Evolutionary conservation across 2,329 filamentous ascomycete genomes (phyloP).

Genomic region (Phaeomoniella chlamydospora): DNA sequence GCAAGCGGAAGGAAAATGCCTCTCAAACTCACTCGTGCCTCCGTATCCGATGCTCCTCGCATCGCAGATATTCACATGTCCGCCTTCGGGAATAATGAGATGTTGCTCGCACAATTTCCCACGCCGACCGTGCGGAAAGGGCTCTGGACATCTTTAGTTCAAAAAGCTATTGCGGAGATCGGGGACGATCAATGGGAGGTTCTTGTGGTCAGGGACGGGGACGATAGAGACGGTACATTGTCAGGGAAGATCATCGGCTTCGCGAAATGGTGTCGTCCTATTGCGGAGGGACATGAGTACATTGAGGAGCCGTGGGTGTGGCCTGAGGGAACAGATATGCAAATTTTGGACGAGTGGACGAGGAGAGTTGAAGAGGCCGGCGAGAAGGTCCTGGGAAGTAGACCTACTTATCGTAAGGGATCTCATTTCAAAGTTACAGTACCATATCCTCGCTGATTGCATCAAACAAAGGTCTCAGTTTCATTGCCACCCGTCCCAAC

Average conservation of each 20-base stretch:
- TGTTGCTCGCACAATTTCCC: conserved; percentile 13
- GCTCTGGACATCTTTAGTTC: conserved; percentile 6
- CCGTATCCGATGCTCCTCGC: conserved; percentile 7
- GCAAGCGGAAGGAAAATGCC: too few relatives aligned
- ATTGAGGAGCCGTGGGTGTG: conserved; percentile 8
- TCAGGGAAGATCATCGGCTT: conserved; percentile 8
- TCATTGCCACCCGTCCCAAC: conserved; percentile 8
- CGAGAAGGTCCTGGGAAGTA: conserved; percentile 2
- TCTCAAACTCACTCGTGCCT: conserved; percentile 4
- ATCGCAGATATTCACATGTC: conserved; percentile 14
- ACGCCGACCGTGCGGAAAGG: conserved; percentile 9
- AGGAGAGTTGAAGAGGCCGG: conserved; percentile 5
- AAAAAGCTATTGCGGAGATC: conserved; percentile 9
- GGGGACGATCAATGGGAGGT: conserved; percentile 7
- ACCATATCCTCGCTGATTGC: not conserved
- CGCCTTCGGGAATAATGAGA: conserved; percentile 10
- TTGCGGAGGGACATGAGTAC: conserved; percentile 4
- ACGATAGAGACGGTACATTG: not conserved
- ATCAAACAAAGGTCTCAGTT: conserved; percentile 7
- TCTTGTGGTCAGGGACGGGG: conserved; percentile 6
- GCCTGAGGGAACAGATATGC: conserved; percentile 8
- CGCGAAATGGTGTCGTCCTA: conserved; percentile 10
- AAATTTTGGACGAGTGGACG: conserved; percentile 7
- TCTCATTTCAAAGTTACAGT: not conserved
- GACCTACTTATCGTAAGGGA: conserved; percentile 5